Evolutionary conservation across 345 rosid species (phyloP).

Genomic region (Euphorbia pulcherrima): DNA sequence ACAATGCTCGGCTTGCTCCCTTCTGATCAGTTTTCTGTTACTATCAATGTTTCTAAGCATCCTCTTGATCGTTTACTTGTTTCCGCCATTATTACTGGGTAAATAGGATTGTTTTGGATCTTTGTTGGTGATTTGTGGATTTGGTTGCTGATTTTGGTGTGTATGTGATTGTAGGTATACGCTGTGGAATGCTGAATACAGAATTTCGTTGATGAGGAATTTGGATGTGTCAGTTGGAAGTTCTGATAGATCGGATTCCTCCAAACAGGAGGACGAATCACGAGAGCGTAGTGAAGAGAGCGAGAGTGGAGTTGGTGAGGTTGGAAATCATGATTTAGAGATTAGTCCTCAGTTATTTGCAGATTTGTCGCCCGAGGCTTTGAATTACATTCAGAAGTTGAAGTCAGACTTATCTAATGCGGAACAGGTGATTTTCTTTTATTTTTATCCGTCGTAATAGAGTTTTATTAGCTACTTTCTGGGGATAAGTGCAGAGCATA

Average conservation of each 20-base stretch:
- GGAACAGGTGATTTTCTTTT: constrained; percentile 46
- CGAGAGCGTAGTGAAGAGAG: constrained; percentile 31
- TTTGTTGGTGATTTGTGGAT: neutral
- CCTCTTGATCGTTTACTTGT: constrained; percentile 68
- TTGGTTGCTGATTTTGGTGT: neutral
- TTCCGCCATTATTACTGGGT: constrained; percentile 89
- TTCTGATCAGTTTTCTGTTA: constrained; percentile 67
- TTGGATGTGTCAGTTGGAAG: constrained; percentile 46
- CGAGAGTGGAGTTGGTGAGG: constrained; percentile 24
- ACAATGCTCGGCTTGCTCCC: constrained; percentile 92
- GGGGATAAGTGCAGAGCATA: neutral
- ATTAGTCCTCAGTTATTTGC: constrained; percentile 53
- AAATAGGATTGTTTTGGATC: constrained; percentile 8
- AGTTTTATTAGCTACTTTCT: neutral
- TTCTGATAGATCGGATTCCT: constrained; percentile 21
- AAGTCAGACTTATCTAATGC: constrained; percentile 52
- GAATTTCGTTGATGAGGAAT: constrained; percentile 68
- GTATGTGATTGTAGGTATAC: constrained; percentile 54
- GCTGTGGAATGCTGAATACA: constrained; percentile 89
- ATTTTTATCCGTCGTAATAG: constrained; percentile 1
- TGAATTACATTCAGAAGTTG: constrained; percentile 57
- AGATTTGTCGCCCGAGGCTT: constrained; percentile 65
- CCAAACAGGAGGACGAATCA: constrained; percentile 20
- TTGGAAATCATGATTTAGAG: constrained; percentile 40
- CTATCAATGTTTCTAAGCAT: constrained; percentile 48